Evolutionary conservation across 345 rosid genomes (phyloP).

Genomic region (Euphorbia tirucalli): DNA sequence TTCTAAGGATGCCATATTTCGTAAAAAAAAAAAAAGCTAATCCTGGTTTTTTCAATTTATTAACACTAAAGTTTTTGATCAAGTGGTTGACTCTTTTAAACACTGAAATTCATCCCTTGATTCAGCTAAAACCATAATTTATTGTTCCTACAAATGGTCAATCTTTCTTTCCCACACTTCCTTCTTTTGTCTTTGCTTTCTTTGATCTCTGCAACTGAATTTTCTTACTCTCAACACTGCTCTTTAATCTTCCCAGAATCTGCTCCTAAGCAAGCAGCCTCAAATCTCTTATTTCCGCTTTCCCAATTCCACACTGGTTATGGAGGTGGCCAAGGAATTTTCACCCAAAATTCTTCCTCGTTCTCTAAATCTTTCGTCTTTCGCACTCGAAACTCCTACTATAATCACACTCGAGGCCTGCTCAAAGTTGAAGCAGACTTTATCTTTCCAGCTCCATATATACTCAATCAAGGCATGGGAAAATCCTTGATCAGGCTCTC

Average conservation of each 20-base stretch:
- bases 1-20: neutral
- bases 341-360: neutral
- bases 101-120: neutral
- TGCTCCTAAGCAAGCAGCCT: neutral
- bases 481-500: conserved; percentile 4
- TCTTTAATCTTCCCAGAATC: neutral
- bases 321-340: conserved; percentile 4
- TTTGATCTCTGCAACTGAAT: neutral
- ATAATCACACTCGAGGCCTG: neutral
- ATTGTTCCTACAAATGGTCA: neutral
- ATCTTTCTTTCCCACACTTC: neutral
- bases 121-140: too few species aligned
- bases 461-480: neutral
- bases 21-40: neutral
- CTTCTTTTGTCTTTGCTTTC: neutral
- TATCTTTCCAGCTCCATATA: neutral
- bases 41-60: too few species aligned
- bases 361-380: conserved; percentile 12
- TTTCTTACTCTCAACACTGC: conserved; percentile 1
- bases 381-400: neutral
- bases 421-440: conserved; percentile 11
- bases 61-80: too few species aligned
- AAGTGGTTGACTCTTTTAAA: neutral
- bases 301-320: conserved; percentile 6
- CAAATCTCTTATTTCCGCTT: conserved; percentile 1